phyloP scores from a whole-genome alignment of 306 rosid species.

The Trifolium dubium region DNA sequence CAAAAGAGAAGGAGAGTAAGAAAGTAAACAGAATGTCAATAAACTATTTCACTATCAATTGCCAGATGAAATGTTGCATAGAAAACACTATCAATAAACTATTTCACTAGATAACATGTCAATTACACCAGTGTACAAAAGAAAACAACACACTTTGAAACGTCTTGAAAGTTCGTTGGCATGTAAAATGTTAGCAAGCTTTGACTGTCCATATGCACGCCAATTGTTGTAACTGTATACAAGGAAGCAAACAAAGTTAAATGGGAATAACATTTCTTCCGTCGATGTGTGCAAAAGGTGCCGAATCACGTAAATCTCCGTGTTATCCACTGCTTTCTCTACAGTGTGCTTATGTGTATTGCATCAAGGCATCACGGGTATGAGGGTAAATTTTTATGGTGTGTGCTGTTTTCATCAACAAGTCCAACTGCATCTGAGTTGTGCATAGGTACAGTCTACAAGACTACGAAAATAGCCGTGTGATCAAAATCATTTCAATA shows the following conservation, averaged over 20 bases:
- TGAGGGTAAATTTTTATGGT: neutral
- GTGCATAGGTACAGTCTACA: neutral
- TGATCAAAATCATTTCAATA: constrained; percentile 17
- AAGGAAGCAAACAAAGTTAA: constrained; percentile 27
- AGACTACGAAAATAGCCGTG: neutral
- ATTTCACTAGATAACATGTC: constrained; percentile 26
- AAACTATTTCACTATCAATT: neutral
- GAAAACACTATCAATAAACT: constrained; percentile 7
- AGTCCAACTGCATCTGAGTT: neutral
- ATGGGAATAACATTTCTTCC: neutral
- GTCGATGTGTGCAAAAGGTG: neutral
- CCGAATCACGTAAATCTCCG: neutral
- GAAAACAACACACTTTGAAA: constrained; percentile 58
- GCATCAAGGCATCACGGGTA: too few species aligned
- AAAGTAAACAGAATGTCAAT: neutral
- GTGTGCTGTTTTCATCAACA: neutral
- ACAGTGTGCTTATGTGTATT: neutral
- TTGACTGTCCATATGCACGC: constrained; percentile 89
- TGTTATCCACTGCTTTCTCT: neutral
- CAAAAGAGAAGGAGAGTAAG: neutral
- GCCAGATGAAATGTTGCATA: constrained; percentile 10
- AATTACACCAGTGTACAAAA: constrained; percentile 26
- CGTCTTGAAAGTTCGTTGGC: constrained; percentile 78
- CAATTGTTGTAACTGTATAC: constrained; percentile 65
- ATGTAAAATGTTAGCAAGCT: constrained; percentile 87